phyloP scores from a whole-genome alignment of 2,329 filamentous ascomycete species.

The Harringtonia aguacate region DNA sequence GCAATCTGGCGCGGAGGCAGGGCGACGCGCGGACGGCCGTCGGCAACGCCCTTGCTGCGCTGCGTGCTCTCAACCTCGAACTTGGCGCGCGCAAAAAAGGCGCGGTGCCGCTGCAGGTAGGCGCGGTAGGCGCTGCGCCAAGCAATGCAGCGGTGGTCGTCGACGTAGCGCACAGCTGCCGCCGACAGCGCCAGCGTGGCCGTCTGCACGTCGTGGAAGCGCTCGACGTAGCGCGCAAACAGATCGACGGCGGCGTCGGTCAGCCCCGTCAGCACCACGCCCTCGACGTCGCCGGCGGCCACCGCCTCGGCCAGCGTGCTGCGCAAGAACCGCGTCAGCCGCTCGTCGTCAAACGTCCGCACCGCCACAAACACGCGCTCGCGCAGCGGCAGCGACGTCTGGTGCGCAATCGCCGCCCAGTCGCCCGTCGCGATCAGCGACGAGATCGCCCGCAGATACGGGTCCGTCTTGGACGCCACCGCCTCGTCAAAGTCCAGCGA shows the following conservation, averaged over 20 bases:
- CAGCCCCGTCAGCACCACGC: slow-evolving; percentile 67
- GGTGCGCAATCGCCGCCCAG: slow-evolving; percentile 64
- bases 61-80: slow-evolving; percentile 70
- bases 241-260: slow-evolving; percentile 63
- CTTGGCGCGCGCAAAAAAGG: slow-evolving; percentile 63
- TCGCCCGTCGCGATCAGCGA: slow-evolving; percentile 66
- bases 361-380: slow-evolving; percentile 68
- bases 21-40: slow-evolving; percentile 49
- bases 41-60: slow-evolving; percentile 38
- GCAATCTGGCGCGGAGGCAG: slow-evolving; percentile 59
- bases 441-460: slow-evolving; percentile 71
- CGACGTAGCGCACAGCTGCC: slow-evolving; percentile 64
- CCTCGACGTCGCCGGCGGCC: slow-evolving; percentile 61
- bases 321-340: slow-evolving; percentile 56
- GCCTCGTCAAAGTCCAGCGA: slow-evolving; percentile 47
- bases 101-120: slow-evolving; percentile 61
- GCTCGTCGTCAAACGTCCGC: slow-evolving; percentile 50
- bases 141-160: slow-evolving; percentile 62
- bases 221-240: slow-evolving; percentile 63
- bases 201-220: slow-evolving; percentile 69
- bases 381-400: slow-evolving; percentile 60
- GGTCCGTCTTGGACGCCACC: slow-evolving; percentile 56
- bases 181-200: slow-evolving; percentile 65
- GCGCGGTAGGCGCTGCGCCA: slow-evolving; percentile 66
- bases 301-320: slow-evolving; percentile 52